These are phyloP conservation scores for Neckera pumila DNA, from an alignment of 225 moss, liverwort and hornwort species.

Conservation along the genomic window DNA sequence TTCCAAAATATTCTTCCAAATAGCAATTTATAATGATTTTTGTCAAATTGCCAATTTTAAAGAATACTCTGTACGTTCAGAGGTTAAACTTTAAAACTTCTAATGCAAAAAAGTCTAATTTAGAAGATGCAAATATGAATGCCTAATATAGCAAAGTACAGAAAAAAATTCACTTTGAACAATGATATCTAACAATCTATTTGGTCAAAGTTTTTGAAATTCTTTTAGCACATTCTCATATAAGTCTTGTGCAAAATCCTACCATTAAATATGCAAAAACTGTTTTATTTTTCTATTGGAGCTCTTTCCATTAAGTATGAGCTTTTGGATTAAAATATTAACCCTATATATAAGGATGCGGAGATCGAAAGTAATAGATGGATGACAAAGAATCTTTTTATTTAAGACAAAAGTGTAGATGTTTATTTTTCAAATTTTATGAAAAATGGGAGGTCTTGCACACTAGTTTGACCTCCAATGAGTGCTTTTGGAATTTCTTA, in stretches of 20 bases:
- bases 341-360: fast-evolving
- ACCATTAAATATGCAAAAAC: fast-evolving
- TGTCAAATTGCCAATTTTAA: no score
- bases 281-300: no score
- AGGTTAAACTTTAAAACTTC: background rate
- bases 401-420: no score
- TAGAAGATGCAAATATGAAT: background rate
- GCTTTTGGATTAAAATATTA: background rate
- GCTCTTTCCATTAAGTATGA: background rate
- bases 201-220: background rate
- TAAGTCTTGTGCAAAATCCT: background rate
- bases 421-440: background rate
- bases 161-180: background rate
- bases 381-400: no score
- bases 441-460: no score
- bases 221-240: background rate
- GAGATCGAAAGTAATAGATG: no score
- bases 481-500: no score
- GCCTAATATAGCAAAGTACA: background rate
- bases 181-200: background rate
- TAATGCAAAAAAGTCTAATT: background rate
- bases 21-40: no score
- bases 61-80: no score
- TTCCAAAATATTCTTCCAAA: no score
- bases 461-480: no score